phyloP scores from a whole-genome alignment of 768 basidiomycete species.

The Phaeolepiota aurea region DNA sequence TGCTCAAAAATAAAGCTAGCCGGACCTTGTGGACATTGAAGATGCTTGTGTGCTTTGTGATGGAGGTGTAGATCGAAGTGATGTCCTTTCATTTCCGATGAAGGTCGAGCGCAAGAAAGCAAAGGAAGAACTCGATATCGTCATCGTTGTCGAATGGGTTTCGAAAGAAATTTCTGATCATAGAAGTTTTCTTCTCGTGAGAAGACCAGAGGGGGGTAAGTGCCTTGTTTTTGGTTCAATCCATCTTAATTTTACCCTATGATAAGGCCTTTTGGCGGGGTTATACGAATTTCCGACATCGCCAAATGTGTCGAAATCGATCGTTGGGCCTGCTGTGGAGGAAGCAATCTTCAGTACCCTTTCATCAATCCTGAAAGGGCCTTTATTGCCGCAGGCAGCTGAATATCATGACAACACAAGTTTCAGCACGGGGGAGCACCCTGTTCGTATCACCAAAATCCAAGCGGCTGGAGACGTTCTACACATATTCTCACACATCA shows the following conservation, averaged over 20 bases:
- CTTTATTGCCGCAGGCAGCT: background rate
- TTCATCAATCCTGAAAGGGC: background rate
- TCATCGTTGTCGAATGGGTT: slow-evolving; percentile 82
- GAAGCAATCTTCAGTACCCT: slow-evolving; percentile 4
- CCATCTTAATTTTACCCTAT: slow-evolving; percentile 3
- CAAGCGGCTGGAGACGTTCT: slow-evolving; percentile 54
- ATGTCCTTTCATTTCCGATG: slow-evolving; percentile 82
- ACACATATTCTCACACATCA: slow-evolving; percentile 88
- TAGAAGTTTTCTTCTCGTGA: slow-evolving; percentile 68
- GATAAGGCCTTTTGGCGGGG: slow-evolving; percentile 79
- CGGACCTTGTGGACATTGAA: slow-evolving; percentile 56
- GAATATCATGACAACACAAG: background rate
- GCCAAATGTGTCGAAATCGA: slow-evolving; percentile 40
- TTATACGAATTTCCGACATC: slow-evolving; percentile 80
- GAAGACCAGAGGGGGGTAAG: slow-evolving; percentile 76
- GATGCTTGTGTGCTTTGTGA: slow-evolving; percentile 67
- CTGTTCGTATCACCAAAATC: slow-evolving; percentile 33
- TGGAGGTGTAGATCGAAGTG: slow-evolving; percentile 29
- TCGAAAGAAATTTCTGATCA: slow-evolving; percentile 19
- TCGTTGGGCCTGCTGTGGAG: slow-evolving; percentile 29
- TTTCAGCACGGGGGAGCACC: slow-evolving; percentile 4
- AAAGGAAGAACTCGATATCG: slow-evolving; percentile 77
- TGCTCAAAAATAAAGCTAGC: background rate
- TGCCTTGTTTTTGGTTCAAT: slow-evolving; percentile 6
- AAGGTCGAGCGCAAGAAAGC: slow-evolving; percentile 74